Evolutionary conservation across 108 stramenopile genomes (phyloP).

Genomic region (Nitzschia putrida): DNA sequence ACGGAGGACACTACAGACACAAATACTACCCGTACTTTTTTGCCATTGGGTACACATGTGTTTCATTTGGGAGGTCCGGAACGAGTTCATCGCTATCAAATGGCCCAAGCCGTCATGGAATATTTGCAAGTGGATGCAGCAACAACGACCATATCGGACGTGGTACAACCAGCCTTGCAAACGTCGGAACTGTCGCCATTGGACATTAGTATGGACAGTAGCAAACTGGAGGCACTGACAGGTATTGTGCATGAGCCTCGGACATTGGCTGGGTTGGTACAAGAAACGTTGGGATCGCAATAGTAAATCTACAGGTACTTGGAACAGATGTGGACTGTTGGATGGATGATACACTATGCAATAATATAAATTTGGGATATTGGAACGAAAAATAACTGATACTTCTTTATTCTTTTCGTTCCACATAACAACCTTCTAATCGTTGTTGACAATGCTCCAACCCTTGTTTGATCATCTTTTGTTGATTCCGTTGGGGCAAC

Average conservation of each 20-base stretch:
- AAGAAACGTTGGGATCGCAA: background rate
- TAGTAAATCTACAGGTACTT: no score
- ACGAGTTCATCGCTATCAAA: constrained; percentile 59
- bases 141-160: background rate
- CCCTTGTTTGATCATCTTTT: constrained; percentile 29
- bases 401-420: background rate
- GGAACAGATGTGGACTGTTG: no score
- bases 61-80: constrained; percentile 78
- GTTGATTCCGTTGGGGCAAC: constrained; percentile 37
- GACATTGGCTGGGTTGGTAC: constrained; percentile 10
- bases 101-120: constrained; percentile 65
- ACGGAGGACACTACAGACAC: no score
- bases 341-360: no score
- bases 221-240: background rate
- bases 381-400: no score
- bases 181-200: constrained; percentile 43
- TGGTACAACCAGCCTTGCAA: constrained; percentile 32
- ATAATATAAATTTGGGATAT: no score
- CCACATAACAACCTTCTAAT: constrained; percentile 25
- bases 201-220: constrained; percentile 76
- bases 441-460: constrained; percentile 29
- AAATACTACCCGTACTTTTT: no score
- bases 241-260: constrained; percentile 10
- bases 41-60: constrained; percentile 6
- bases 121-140: constrained; percentile 40